Base-by-base conservation (phyloP, 75 land plant genomes). In the Cunninghamia lanceolata region DNA sequence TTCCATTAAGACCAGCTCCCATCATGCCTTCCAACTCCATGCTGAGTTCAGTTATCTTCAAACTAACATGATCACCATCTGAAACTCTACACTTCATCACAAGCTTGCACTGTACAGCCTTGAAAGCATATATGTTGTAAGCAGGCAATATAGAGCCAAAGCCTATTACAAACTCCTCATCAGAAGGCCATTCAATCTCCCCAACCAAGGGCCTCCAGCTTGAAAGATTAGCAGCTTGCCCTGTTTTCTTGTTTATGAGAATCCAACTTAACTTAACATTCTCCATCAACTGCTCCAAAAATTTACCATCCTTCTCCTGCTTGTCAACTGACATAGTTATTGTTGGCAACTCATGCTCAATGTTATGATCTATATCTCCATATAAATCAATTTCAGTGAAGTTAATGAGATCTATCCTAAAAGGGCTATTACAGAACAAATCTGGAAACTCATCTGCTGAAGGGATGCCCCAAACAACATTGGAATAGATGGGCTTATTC, bases 371-470 rank as follows among this genome's bases (percentile, higher is more conserved):
- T 1, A 84, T 88, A 21, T 70, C 81, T 6, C n/a, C 32, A 8
- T 40, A n/a, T 45, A 39, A 77, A 17, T 39, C 85, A 4, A 80
- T 50, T n/a, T 66, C 71, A 7, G 40, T 39, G 9, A 28, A 28
- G 28, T 81, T 43, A 0, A 88, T 43, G 42, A 89, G 79, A 66
- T 89, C 92, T 9, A 91, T 56, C 34, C 88, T 80, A 84, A 91
- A 91, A 11, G 90, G 92, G 53, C 86, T 82, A 17, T 46, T 84
- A 14, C 88, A 85, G 54, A 91, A 91, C 92, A 90, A 89, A 3
- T 83, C 91, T 10, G 46, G 73, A 19, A 82, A 36, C 8, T 83
- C 75, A 35, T 85, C 90, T 8, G 88, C 85, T 1, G 82, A 86
- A 2, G 92, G 88, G 35, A 91, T 85, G 3, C 92, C 92, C n/a